Percentiles rank a stretch among this genome's conserved stretches.
Evolutionary conservation across 106 monocot genomes (phyloP).

Genomic region (Amphibolis antarctica): DNA sequence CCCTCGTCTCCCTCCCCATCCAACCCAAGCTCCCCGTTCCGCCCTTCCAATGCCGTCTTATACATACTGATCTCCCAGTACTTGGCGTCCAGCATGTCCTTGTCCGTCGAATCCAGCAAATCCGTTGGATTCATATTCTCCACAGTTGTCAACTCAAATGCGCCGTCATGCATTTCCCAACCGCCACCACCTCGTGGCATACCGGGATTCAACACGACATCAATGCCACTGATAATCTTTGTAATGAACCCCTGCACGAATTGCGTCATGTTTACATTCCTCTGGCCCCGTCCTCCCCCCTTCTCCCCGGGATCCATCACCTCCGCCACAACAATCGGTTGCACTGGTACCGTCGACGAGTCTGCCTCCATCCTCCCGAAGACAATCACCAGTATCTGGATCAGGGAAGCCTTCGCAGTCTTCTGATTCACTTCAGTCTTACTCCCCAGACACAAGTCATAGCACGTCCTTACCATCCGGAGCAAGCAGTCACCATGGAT

Average conservation of each 20-base stretch:
- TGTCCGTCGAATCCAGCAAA: constrained; percentile 92
- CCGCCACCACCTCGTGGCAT: constrained; percentile 9
- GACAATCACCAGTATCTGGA: constrained; percentile 97
- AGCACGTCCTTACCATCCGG: constrained; percentile 61
- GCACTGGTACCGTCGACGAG: constrained; percentile 76
- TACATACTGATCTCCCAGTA: constrained; percentile 99
- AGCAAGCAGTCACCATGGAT: constrained; percentile 78
- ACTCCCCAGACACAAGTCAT: constrained; percentile 69
- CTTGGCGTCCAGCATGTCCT: constrained; percentile 99
- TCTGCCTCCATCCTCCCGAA: constrained; percentile 98
- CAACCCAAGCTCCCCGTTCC: constrained; percentile 80
- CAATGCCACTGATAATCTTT: constrained; percentile 74
- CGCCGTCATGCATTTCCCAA: constrained; percentile 46
- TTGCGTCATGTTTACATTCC: constrained; percentile 40
- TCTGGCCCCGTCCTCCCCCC: constrained; percentile 5
- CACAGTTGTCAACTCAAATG: constrained; percentile 72
- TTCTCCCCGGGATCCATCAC: constrained; percentile 51
- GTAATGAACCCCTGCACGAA: constrained; percentile 94
- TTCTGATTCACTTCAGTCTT: constrained; percentile 67
- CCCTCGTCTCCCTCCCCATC: constrained; percentile 66
- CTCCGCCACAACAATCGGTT: constrained; percentile 93
- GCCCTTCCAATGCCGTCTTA: constrained; percentile 87
- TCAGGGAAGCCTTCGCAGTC: constrained; percentile 89
- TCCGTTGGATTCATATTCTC: constrained; percentile 77
- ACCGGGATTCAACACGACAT: constrained; percentile 55